Evolutionary conservation across 129 eudicot species (phyloP), one percentile per base, ranked within the genome.

Genomic region (Heracleum sosnowskyi): DNA sequence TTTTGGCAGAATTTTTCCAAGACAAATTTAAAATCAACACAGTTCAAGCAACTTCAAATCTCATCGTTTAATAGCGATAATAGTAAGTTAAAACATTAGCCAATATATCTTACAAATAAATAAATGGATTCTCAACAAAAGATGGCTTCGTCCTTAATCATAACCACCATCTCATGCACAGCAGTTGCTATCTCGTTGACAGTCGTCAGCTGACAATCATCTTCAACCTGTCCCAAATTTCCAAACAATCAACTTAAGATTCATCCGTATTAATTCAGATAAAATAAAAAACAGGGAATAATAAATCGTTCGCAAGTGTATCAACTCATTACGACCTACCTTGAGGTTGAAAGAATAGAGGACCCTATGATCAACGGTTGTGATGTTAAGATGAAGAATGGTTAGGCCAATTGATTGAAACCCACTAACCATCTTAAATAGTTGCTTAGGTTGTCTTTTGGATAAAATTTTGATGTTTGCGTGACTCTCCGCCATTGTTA

Each of bases 291-390:
- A 5, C 17, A 46, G 71, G 20, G 55, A 16, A 71, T 11, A 6
- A 24, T 62, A 26, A 62, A 0, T 60, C 11, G 16, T 36, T 36
- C 4, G 31, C 12, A 80, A 29, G 11, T 53, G 60, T 12, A 75
- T 60, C 1, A 46, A 69, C 7, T 70, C 20, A 33, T 18, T 1
- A 81, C 79, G 34, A n/a, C n/a, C n/a, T 34, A 88, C 91, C 91
- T 88, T 85, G n/a, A 88, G 87, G 69, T 74, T 85, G 63, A 88
- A 78, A 70, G 91, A 80, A 81, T 85, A 88, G 66, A 88, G 84
- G 24, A 81, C 87, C 44, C 81, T 42, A 11, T 85, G 78, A 80
- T 80, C 87, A 51, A 76, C 78, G n/a, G 91, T 77, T 76, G 83
- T 85, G 77, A 88, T 73, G 73, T 81, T 88, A 5, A 88, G 85